Evolutionary conservation across 1,284 basidiomycete genomes (phyloP).

Genomic region (Trametes versicolor): DNA sequence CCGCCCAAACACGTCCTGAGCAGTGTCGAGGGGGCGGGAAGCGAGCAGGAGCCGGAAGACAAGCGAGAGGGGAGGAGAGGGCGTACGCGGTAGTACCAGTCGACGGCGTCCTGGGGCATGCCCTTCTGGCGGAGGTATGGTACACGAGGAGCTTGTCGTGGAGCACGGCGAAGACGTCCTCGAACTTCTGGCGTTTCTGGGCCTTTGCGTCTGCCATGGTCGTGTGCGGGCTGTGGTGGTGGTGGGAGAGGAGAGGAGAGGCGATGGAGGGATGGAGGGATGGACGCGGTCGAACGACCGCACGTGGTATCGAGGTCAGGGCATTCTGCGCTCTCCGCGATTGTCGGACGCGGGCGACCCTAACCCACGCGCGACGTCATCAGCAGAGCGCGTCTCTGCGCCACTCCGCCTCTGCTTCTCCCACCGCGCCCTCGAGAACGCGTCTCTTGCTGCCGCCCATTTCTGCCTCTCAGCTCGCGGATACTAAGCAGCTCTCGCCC

Average conservation of each 20-base stretch:
- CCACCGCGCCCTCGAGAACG: too few relatives aligned
- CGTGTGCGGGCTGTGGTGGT: neutral
- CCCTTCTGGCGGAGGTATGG: slow-evolving; percentile 72
- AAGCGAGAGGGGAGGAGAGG: neutral
- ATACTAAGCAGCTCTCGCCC: too few relatives aligned
- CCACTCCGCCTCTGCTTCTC: too few relatives aligned
- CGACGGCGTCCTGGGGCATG: slow-evolving; percentile 85
- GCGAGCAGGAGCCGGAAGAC: too few relatives aligned
- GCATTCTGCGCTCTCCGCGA: too few relatives aligned
- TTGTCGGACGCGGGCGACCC: too few relatives aligned
- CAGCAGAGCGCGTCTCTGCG: too few relatives aligned
- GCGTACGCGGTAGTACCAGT: slow-evolving; percentile 83
- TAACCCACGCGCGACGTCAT: too few relatives aligned
- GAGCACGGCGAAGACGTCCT: slow-evolving; percentile 59
- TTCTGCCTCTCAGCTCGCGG: too few relatives aligned
- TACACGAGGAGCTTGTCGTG: slow-evolving; percentile 69
- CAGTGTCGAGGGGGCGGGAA: too few relatives aligned
- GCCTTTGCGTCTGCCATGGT: slow-evolving; percentile 48
- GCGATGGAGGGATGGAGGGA: neutral
- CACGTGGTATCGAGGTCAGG: neutral
- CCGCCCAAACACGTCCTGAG: too few relatives aligned
- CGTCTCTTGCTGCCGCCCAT: too few relatives aligned
- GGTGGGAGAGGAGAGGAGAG: slow-evolving; percentile 6
- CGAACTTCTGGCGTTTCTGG: slow-evolving; percentile 60
- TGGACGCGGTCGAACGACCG: slow-evolving; percentile 5